Evolutionary conservation across 2,329 filamentous ascomycete species (phyloP).

Genomic region (Cordyceps militaris): DNA sequence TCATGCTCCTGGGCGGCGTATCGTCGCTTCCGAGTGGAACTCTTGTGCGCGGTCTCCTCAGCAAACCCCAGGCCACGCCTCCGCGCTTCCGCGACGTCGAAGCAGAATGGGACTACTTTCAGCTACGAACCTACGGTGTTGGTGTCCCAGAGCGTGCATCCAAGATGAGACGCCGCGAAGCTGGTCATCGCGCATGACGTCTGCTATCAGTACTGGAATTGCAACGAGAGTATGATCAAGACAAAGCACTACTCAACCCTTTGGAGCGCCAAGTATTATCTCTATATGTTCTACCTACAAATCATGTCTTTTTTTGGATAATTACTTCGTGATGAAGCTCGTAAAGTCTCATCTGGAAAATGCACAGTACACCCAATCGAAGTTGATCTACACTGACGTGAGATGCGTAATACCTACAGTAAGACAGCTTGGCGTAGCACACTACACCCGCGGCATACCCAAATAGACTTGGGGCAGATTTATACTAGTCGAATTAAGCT

Average conservation of each 20-base stretch:
- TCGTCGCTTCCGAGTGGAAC: constrained; percentile 18
- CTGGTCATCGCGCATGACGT: background rate
- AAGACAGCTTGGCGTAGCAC: background rate
- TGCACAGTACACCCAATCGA: background rate
- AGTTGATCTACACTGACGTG: constrained; percentile 1
- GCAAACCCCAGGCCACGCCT: constrained; percentile 4
- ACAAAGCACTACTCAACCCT: background rate
- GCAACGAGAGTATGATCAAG: background rate
- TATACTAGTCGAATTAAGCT: background rate
- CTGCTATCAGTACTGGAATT: too few species aligned
- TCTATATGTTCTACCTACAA: background rate
- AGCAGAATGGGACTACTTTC: constrained; percentile 9
- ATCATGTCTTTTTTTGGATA: background rate
- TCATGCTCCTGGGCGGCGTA: constrained; percentile 19
- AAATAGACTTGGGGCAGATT: background rate
- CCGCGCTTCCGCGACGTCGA: constrained; percentile 2
- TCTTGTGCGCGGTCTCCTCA: constrained; percentile 16
- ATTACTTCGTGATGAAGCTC: too few species aligned
- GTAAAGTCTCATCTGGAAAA: background rate
- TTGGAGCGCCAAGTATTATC: background rate
- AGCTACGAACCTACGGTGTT: constrained; percentile 5
- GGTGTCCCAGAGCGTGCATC: background rate
- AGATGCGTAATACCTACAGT: constrained; percentile 1
- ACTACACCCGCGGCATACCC: background rate
- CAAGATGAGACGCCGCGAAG: constrained; percentile 5